Evolutionary conservation across 176 grass and related monocot genomes (phyloP).

Genomic region (Sorghum bicolor): Sorghum_bicolor_NCBIv3 NC_012878.2:57030501-57031000

Average conservation of each 20-base stretch:
- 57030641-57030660: slow-evolving; percentile 33
- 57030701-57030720: slow-evolving; percentile 45
- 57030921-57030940: slow-evolving; percentile 23
- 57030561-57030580: slow-evolving; percentile 20
- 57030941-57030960: slow-evolving; percentile 22
- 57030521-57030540: slow-evolving; percentile 38
- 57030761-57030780: slow-evolving; percentile 21
- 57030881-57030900: background rate
- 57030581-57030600: slow-evolving; percentile 29
- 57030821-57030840: slow-evolving; percentile 37
- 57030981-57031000: slow-evolving; percentile 24
- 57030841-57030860: slow-evolving; percentile 7
- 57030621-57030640: background rate
- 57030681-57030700: slow-evolving; percentile 24
- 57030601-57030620: slow-evolving; percentile 13
- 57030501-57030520: slow-evolving; percentile 28
- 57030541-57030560: slow-evolving; percentile 31
- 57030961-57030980: slow-evolving; percentile 16
- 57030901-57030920: slow-evolving; percentile 22
- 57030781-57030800: slow-evolving; percentile 14
- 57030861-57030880: slow-evolving; percentile 26
- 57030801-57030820: slow-evolving; percentile 19
- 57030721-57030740: slow-evolving; percentile 28
- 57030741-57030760: slow-evolving; percentile 23
- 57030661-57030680: slow-evolving; percentile 33